Percentiles rank a stretch among this genome's conserved stretches.
Conservation (phyloP, 306 rosid genomes). For the Lathyrus oleraceus region DNA sequence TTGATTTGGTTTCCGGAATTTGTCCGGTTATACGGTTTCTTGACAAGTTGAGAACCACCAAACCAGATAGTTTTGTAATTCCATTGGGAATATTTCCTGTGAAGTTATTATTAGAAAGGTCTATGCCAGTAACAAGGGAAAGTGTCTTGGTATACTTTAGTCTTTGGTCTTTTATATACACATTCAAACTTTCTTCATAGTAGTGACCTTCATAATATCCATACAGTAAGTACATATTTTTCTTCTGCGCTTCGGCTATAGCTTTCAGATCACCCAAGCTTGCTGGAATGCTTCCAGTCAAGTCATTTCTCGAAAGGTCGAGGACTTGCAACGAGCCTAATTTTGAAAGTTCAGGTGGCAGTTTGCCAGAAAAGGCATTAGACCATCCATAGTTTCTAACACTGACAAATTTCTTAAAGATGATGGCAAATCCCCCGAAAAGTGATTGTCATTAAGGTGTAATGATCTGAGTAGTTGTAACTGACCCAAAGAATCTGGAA, state of each 20-base stretch:
- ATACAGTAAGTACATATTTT: background rate
- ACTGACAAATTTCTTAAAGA: constrained; percentile 1
- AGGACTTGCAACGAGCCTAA: background rate
- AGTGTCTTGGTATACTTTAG: background rate
- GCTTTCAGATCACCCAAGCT: constrained; percentile 5
- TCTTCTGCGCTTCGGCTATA: background rate
- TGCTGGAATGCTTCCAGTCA: background rate
- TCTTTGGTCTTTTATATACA: background rate
- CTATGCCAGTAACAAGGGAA: constrained; percentile 11
- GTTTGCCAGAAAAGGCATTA: background rate
- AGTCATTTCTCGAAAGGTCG: background rate
- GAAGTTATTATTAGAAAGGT: constrained; percentile 5
- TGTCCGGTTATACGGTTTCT: background rate
- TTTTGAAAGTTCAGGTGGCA: background rate
- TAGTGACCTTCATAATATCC: background rate
- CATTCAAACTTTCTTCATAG: constrained; percentile 6
- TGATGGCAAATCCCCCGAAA: background rate
- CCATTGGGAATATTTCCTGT: background rate
- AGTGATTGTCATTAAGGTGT: constrained; percentile 11
- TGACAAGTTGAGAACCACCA: background rate
- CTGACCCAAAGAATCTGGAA: background rate
- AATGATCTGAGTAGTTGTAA: background rate
- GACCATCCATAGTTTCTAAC: constrained; percentile 8
- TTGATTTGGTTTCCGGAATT: constrained; percentile 10
- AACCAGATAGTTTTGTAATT: constrained; percentile 1